Base-by-base conservation (phyloP, 495 filamentous ascomycete genomes). In the Penicillium cataractarum region DNA sequence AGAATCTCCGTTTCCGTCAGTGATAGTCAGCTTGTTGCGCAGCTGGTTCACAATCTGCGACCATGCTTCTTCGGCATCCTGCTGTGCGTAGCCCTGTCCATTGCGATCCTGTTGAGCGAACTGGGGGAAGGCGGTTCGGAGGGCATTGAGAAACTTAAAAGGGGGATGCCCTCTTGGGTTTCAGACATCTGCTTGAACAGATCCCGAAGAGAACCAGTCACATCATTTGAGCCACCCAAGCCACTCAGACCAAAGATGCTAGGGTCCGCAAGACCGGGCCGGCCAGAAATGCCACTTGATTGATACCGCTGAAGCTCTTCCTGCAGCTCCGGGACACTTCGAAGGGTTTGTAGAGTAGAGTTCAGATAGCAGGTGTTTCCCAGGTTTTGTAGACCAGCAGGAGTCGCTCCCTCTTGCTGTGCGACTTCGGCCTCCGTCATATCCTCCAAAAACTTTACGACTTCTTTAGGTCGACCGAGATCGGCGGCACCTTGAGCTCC, bases 341-440 rank as follows among this genome's bases (percentile, higher is more conserved):
- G 86, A 59, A 99, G 79, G 5, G 92, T 87, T 75, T 99, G 95
- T 22, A 99, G 83, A 0, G 95, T 97, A 24, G 96, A 93, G 81
- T 99, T 99, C 71, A 98, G 87, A 73, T 99, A 99, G 81, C 95
- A 99, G 2, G 95, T 98, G 71, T 99, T 99, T 26, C 95, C 95
- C 62, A 97, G 80, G 67, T 99, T 99, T 72, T 92, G 86, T 63
- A 99, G 74, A 32, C 95, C 95, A 59, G 95, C 91, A 13, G 95
- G 95, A 51, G 81, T 92, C 46, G 94, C 95, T 44, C 92, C 93
- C 51, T 87, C 89, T 64, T 87, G 83, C 70, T 85, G 88, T 24
- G 95, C 96, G 31, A 87, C 86, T 72, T 99, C 93, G 24, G 93
- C 93, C 70, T 95, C 95, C 5, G 93, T 96, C 95, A 99, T 97